Evolutionary conservation across 2,329 filamentous ascomycete genomes (phyloP), one percentile per base, ranked within the genome.

Genomic region (Penicillium rolfsii): DNA sequence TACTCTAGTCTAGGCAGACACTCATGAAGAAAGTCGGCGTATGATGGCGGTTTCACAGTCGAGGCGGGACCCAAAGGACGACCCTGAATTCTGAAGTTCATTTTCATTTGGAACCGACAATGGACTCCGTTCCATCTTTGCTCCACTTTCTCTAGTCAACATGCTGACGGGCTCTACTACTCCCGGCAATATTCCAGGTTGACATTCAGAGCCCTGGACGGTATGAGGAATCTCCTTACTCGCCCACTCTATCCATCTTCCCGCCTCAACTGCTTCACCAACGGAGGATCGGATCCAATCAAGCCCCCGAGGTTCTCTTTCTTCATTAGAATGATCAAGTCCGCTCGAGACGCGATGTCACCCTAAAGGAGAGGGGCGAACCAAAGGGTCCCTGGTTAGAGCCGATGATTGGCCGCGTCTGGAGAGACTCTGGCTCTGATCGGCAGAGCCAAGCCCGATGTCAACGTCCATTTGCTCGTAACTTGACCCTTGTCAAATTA

Each of bases 361-460:
- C 66, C 55, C 52, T 57, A 57, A 57, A 56, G 41, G 45, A 22
- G 53, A 54, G 60, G 57, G 57, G 54, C 54, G 65, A 62, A 57
- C 59, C 45, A 57, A 52, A 30, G 38, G 11, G 11, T 54, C 57
- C 38, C 43, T 26, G 16, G 8, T 50, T 58, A 1, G 8, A 33
- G 30, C 5, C n/a, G 46, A 4, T 63, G 60, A 69, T 69, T 69
- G 67, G 67, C 57, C 12, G 24, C 14, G 30, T 30, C 26, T 49
- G 52, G 52, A 63, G 59, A 68, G 67, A 63, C 67, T 36, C 59
- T 54, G 62, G 50, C n/a, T 36, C 61, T 58, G 67, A 69, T 69
- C 66, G 57, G 53, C 67, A 69, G 61, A 64, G 66, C 57, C 40
- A 24, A 46, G 22, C 14, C 61, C 45, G 6, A 22, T 38, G 36